These are phyloP conservation scores for Scleroderma bovista DNA, from an alignment of 768 basidiomycete genomes.

Conservation along the genomic window DNA sequence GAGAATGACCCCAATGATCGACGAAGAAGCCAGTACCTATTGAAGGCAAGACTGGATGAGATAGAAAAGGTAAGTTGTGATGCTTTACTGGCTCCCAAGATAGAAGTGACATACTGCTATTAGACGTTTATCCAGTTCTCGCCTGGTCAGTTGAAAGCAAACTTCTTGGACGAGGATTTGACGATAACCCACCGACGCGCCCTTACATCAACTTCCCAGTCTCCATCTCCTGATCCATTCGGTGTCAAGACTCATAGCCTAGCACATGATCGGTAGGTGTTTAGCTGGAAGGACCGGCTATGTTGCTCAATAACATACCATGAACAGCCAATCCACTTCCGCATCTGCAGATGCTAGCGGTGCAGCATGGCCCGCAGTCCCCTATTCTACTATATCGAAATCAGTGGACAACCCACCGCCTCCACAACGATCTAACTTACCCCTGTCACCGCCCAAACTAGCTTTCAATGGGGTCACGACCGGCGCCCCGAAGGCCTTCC, in stretches of 20 bases:
- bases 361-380: conserved; percentile 40
- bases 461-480: conserved; percentile 68
- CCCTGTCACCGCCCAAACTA: conserved; percentile 54
- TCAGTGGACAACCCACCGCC: conserved; percentile 15
- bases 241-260: not conserved
- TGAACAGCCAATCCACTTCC: conserved; percentile 4
- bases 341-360: conserved; percentile 13
- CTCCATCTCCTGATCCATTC: conserved; percentile 4
- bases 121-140: conserved; percentile 66
- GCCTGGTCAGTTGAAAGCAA: conserved; percentile 37
- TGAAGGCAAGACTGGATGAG: conserved; percentile 73
- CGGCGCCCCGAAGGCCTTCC: conserved; percentile 48
- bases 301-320: conserved; percentile 9
- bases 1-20: conserved; percentile 69
- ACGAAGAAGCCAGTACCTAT: conserved; percentile 66
- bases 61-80: conserved; percentile 57
- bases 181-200: conserved; percentile 15
- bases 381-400: conserved; percentile 33
- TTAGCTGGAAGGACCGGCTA: not conserved
- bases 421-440: conserved; percentile 18
- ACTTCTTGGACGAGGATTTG: conserved; percentile 15
- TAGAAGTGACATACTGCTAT: conserved; percentile 13
- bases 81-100: conserved; percentile 5
- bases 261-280: conserved; percentile 13
- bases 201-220: conserved; percentile 11